Conservation (phyloP, 192 early-diverging fungal genomes). For the Coemansia sp. region DNA sequence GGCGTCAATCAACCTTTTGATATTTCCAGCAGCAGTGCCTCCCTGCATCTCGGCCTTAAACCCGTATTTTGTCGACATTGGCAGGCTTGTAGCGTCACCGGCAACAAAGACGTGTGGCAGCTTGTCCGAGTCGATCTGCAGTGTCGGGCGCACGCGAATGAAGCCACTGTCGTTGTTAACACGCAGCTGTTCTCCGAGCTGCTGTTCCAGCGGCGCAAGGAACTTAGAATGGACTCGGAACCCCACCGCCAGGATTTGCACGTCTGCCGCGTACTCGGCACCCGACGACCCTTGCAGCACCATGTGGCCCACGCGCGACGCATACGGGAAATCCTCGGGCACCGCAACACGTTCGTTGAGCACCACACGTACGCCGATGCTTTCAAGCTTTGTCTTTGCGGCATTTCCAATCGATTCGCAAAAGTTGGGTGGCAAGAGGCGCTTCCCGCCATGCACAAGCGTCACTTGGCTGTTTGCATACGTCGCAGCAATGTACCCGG, state of each 20-base stretch:
- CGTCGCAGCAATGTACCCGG: constrained; percentile 55
- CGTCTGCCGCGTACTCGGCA: constrained; percentile 55
- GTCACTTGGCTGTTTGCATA: constrained; percentile 53
- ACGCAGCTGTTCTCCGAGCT: constrained; percentile 26
- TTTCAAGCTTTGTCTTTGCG: constrained; percentile 41
- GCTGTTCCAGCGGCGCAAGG: constrained; percentile 39
- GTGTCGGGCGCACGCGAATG: constrained; percentile 56
- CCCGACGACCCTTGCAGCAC: constrained; percentile 52
- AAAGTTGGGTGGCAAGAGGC: constrained; percentile 55
- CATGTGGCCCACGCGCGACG: constrained; percentile 18
- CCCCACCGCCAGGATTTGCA: constrained; percentile 57
- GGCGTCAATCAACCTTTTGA: constrained; percentile 27
- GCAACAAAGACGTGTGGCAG: constrained; percentile 60
- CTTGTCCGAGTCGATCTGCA: constrained; percentile 47
- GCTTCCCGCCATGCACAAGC: constrained; percentile 52
- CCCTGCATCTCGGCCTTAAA: constrained; percentile 56
- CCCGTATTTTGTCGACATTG: constrained; percentile 44
- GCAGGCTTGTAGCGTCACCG: constrained; percentile 56
- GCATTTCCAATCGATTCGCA: constrained; percentile 42
- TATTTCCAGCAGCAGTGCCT: constrained; percentile 35
- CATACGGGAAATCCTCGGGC: constrained; percentile 26
- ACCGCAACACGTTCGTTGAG: constrained; percentile 56
- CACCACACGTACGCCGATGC: constrained; percentile 55
- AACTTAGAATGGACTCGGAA: constrained; percentile 55
- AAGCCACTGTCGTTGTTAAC: constrained; percentile 12